Conservation (phyloP, 768 basidiomycete species). For the Boletellus emodensis region DNA sequence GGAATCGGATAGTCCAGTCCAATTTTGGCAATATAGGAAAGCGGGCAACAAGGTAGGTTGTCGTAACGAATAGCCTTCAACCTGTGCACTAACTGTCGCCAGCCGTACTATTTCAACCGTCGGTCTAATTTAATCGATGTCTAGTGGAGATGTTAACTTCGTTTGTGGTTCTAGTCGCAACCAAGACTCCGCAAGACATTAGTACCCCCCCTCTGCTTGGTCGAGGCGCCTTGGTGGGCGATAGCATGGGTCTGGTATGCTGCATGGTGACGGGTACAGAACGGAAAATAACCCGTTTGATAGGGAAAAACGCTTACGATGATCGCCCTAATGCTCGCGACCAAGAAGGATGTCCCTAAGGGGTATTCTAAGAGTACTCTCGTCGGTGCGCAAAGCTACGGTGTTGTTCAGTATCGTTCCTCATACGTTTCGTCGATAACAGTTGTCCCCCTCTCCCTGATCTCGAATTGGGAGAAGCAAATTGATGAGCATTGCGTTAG, state of each 20-base stretch:
- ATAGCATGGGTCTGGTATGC: constrained; percentile 76
- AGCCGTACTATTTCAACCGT: constrained; percentile 72
- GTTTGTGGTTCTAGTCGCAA: constrained; percentile 54
- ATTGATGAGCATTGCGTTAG: constrained; percentile 65
- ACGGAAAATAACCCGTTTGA: constrained; percentile 3
- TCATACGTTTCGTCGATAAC: constrained; percentile 4
- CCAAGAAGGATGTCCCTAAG: constrained; percentile 56
- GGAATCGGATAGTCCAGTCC: constrained; percentile 69
- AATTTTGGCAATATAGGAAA: constrained; percentile 81
- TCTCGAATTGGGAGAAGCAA: constrained; percentile 89
- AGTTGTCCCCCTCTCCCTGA: constrained; percentile 81
- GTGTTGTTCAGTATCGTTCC: neutral
- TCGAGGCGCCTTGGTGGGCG: constrained; percentile 82
- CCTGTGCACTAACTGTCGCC: neutral
- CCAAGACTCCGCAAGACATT: constrained; percentile 68
- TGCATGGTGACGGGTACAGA: neutral
- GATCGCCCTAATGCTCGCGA: constrained; percentile 75
- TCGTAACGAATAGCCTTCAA: neutral
- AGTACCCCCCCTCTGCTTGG: constrained; percentile 57
- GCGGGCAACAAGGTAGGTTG: constrained; percentile 47
- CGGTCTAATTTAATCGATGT: constrained; percentile 19
- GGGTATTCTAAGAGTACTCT: constrained; percentile 68
- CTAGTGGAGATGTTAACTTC: neutral
- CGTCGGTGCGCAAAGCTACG: constrained; percentile 50
- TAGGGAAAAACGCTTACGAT: constrained; percentile 92